These are phyloP conservation scores for Primulina tabacum DNA, from an alignment of 257 asterid species.

Conservation along the genomic window DNA sequence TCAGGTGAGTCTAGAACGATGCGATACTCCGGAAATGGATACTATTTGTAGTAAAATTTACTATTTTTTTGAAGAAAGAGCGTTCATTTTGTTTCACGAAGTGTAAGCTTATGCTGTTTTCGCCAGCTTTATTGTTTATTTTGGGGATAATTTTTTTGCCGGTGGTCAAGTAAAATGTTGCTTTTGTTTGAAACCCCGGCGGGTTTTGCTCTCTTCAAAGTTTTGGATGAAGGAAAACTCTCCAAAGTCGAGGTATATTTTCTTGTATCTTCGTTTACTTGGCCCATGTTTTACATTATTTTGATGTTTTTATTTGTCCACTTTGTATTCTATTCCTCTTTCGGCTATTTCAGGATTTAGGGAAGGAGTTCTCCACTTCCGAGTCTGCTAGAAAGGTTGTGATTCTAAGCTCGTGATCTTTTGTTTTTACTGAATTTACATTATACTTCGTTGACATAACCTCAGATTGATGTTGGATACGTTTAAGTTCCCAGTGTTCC, in stretches of 20 bases:
- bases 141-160: not conserved
- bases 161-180: not conserved
- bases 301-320: not conserved
- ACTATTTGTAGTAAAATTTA: too few species aligned
- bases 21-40: not conserved
- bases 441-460: not conserved
- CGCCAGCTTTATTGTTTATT: not conserved
- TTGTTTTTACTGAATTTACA: not conserved
- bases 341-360: conserved; percentile 56
- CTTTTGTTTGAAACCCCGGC: conserved; percentile 23
- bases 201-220: conserved; percentile 30
- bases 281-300: not conserved
- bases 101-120: not conserved
- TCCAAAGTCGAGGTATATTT: conserved; percentile 40
- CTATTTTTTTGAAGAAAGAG: not conserved
- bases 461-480: not conserved
- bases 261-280: not conserved
- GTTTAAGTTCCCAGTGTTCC: not conserved
- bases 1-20: conserved; percentile 16
- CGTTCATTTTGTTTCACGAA: not conserved
- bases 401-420: not conserved
- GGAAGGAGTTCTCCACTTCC: conserved; percentile 60
- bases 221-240: conserved; percentile 43
- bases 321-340: not conserved
- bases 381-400: conserved; percentile 78